A percentile compares a stretch with the other conserved stretches of the same genome.
phyloP scores from a whole-genome alignment of 805 yeast genomes.

The Metschnikowia drakensbergensis region DNA sequence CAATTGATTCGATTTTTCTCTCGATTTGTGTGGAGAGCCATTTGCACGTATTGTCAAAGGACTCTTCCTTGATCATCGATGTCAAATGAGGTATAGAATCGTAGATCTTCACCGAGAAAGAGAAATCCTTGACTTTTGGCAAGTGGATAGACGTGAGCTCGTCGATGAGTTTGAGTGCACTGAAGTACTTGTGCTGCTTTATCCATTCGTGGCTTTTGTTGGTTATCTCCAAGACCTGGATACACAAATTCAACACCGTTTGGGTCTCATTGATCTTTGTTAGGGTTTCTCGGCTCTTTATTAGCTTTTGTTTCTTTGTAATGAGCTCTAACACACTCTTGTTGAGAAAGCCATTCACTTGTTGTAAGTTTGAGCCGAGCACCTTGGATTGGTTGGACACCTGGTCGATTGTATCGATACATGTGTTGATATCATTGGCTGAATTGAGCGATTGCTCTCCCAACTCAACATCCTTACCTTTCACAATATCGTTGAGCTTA shows the following conservation, averaged over 20 bases:
- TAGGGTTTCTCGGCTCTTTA: slow-evolving; percentile 60
- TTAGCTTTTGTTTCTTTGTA: slow-evolving; percentile 53
- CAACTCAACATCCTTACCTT: slow-evolving; percentile 59
- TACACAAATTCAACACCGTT: slow-evolving; percentile 62
- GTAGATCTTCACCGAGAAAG: slow-evolving; percentile 70
- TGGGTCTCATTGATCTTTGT: slow-evolving; percentile 69
- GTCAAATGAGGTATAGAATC: slow-evolving; percentile 75
- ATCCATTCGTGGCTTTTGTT: slow-evolving; percentile 82
- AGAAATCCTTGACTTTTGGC: slow-evolving; percentile 67
- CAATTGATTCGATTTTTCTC: slow-evolving; percentile 55
- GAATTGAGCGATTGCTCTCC: slow-evolving; percentile 58
- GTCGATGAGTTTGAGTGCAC: slow-evolving; percentile 79
- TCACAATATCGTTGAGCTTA: slow-evolving; percentile 53
- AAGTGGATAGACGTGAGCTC: slow-evolving; percentile 66
- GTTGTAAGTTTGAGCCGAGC: slow-evolving; percentile 51
- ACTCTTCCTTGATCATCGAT: slow-evolving; percentile 68
- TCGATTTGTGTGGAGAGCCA: slow-evolving; percentile 62
- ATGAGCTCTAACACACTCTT: slow-evolving; percentile 65
- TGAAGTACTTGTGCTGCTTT: slow-evolving; percentile 69
- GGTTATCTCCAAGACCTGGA: slow-evolving; percentile 80
- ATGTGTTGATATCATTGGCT: slow-evolving; percentile 50
- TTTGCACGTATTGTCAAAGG: slow-evolving; percentile 59
- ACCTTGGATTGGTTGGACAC: slow-evolving; percentile 57
- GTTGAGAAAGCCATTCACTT: slow-evolving; percentile 55
- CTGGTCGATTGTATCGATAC: slow-evolving; percentile 59